phyloP scores from a whole-genome alignment of 2,329 filamentous ascomycete genomes.

The Chaetomium globosum region DNA sequence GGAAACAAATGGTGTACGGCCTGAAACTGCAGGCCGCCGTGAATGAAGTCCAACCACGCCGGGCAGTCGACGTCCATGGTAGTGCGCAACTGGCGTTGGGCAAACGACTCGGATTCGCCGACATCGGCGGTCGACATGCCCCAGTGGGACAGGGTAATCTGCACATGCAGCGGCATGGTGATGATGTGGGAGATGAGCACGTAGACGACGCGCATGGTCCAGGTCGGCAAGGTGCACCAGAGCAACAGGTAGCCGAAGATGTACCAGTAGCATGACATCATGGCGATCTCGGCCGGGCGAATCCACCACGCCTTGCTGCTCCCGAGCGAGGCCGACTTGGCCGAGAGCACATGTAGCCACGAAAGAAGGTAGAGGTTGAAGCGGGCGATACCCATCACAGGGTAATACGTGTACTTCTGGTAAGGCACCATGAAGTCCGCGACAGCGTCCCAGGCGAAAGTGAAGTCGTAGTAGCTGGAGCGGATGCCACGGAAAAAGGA shows the following conservation, averaged over 20 bases:
- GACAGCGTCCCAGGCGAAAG: conserved; percentile 75
- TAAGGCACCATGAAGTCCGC: conserved; percentile 69
- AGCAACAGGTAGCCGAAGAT: conserved; percentile 83
- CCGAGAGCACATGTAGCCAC: conserved; percentile 73
- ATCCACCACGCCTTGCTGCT: conserved; percentile 78
- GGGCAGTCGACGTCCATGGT: conserved; percentile 94
- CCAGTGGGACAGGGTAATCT: conserved; percentile 91
- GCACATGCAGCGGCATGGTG: conserved; percentile 79
- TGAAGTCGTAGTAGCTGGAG: conserved; percentile 80
- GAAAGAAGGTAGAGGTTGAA: conserved; percentile 86
- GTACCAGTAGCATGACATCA: conserved; percentile 79
- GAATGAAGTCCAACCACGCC: conserved; percentile 83
- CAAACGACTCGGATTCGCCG: conserved; percentile 80
- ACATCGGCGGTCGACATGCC: conserved; percentile 90
- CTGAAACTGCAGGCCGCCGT: conserved; percentile 87
- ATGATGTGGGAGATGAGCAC: conserved; percentile 79
- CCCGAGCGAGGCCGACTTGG: conserved; percentile 72
- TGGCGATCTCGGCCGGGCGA: conserved; percentile 72
- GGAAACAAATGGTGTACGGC: conserved; percentile 86
- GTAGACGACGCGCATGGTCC: conserved; percentile 68
- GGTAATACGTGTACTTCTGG: conserved; percentile 82
- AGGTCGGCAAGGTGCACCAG: conserved; percentile 70
- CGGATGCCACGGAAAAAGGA: conserved; percentile 72
- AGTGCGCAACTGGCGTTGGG: conserved; percentile 86
- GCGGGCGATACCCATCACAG: conserved; percentile 75